Conservation (phyloP, 257 asterid species). For the Verbena officinalis region DNA sequence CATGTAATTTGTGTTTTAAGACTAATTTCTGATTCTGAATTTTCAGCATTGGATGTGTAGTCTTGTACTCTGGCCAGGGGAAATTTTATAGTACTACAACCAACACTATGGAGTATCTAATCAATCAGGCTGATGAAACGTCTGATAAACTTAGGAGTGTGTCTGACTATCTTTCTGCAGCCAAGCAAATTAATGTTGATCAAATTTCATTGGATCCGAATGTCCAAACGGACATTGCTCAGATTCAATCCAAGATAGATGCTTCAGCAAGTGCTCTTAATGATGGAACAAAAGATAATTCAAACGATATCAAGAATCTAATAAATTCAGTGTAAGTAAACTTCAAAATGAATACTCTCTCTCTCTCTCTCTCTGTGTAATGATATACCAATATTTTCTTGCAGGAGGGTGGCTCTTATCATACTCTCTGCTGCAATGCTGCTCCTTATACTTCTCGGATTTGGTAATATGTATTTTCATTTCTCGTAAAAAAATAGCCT, state of each 20-base stretch:
- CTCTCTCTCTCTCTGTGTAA: background rate
- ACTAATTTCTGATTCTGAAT: slow-evolving; percentile 31
- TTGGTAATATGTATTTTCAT: slow-evolving; percentile 46
- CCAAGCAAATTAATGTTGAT: slow-evolving; percentile 64
- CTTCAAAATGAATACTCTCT: background rate
- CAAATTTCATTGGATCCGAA: slow-evolving; percentile 63
- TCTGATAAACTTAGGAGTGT: slow-evolving; percentile 58
- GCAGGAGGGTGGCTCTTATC: slow-evolving; percentile 87
- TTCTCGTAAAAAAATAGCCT: slow-evolving; percentile 35
- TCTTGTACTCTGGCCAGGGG: slow-evolving; percentile 71
- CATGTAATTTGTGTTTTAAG: background rate
- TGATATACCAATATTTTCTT: slow-evolving; percentile 17
- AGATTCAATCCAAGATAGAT: slow-evolving; percentile 54
- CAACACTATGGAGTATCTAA: slow-evolving; percentile 58
- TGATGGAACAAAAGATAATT: slow-evolving; percentile 43
- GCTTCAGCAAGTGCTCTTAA: slow-evolving; percentile 62
- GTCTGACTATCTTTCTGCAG: slow-evolving; percentile 78
- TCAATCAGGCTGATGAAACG: slow-evolving; percentile 66
- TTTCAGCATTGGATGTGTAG: slow-evolving; percentile 76
- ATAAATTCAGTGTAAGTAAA: slow-evolving; percentile 53
- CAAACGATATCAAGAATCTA: slow-evolving; percentile 47
- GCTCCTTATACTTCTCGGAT: slow-evolving; percentile 67
- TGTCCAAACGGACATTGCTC: slow-evolving; percentile 75
- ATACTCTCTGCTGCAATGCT: slow-evolving; percentile 77
- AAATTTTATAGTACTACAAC: slow-evolving; percentile 55